These are phyloP conservation scores for Calvatia gigantea DNA, from an alignment of 768 basidiomycete species.

Conservation along the genomic window DNA sequence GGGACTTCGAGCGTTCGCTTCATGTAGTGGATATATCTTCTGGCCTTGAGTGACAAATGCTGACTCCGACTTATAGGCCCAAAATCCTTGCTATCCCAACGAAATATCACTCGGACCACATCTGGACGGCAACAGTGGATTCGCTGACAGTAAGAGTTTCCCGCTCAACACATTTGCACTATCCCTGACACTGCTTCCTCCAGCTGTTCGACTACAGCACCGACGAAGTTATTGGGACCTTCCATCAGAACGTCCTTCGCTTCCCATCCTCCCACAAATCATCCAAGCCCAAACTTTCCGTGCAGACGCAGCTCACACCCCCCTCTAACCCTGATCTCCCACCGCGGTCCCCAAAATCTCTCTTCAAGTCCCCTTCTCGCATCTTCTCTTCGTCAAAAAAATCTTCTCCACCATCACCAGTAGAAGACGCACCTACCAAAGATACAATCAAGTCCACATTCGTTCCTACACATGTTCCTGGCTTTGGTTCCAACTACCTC, in stretches of 20 bases:
- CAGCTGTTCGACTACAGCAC: slow-evolving; percentile 55
- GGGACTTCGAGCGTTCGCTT: slow-evolving; percentile 52
- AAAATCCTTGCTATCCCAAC: slow-evolving; percentile 59
- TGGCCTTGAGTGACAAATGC: background rate
- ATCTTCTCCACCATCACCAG: slow-evolving; percentile 20
- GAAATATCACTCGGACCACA: slow-evolving; percentile 57
- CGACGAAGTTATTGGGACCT: slow-evolving; percentile 44
- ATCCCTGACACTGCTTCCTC: slow-evolving; percentile 5
- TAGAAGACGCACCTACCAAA: slow-evolving; percentile 20
- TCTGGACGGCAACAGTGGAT: slow-evolving; percentile 56
- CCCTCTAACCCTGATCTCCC: background rate
- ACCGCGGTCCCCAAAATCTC: slow-evolving; percentile 12
- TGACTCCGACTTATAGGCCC: slow-evolving; percentile 33
- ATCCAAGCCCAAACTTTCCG: slow-evolving; percentile 19
- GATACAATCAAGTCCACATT: slow-evolving; percentile 29
- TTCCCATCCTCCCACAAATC: slow-evolving; percentile 30
- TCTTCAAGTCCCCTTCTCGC: slow-evolving; percentile 17
- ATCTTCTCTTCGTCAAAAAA: slow-evolving; percentile 12
- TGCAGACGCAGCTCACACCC: slow-evolving; percentile 11
- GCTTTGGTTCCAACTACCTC: slow-evolving; percentile 55
- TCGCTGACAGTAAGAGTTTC: slow-evolving; percentile 43
- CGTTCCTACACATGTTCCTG: slow-evolving; percentile 47
- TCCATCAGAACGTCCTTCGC: slow-evolving; percentile 47
- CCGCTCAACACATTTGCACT: background rate
- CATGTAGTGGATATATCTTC: slow-evolving; percentile 34